Evolutionary conservation across 805 yeast genomes (phyloP), one percentile per base, ranked within the genome.

Genomic region (Hanseniaspora thailandica): DNA sequence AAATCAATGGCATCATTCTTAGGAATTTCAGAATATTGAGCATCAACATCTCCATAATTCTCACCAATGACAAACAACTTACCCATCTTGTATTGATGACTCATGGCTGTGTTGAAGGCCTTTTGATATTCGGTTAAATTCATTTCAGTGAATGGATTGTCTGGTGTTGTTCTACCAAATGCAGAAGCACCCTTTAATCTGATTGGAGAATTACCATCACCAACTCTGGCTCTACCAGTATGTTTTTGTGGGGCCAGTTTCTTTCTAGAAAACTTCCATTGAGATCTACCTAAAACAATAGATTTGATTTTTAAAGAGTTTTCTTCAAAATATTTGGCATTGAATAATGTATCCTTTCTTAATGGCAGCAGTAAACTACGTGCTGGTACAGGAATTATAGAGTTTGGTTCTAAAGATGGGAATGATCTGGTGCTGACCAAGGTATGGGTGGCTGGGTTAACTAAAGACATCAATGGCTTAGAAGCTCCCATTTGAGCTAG

Each of bases 141-240:
- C 60, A 93, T 73, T 10, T 75, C 78, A 2, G 96, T 83, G 28
- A 88, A 76, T 76, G 82, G 81, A 66, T 90, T 95, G 62, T 84
- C 87, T 47, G 96, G 95, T 3, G 96, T 96, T 52, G 77, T 78
- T 65, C 93, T 82, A 15, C 93, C 96, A 62, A 83, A 78, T 0
- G 97, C 97, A 61, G 82, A 75, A 51, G 90, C 88, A 66, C 96
- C 96, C 63, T 84, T 86, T 62, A 79, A 81, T 71, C 96, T 81
- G 44, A 82, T 84, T 47, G 98, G 98, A 23, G 96, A 86, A 63
- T 89, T 90, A 55, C 85, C 88, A 69, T 89, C 97, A 72, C 99
- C 99, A 52, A 80, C 83, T 74, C 99, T 82, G 52, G 99, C 99
- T 57, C 77, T 76, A 70, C 99, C 99, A 15, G 86, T 72, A 56